phyloP scores from a whole-genome alignment of 2,329 filamentous ascomycete species.

The Acrocalymma vagum region DNA sequence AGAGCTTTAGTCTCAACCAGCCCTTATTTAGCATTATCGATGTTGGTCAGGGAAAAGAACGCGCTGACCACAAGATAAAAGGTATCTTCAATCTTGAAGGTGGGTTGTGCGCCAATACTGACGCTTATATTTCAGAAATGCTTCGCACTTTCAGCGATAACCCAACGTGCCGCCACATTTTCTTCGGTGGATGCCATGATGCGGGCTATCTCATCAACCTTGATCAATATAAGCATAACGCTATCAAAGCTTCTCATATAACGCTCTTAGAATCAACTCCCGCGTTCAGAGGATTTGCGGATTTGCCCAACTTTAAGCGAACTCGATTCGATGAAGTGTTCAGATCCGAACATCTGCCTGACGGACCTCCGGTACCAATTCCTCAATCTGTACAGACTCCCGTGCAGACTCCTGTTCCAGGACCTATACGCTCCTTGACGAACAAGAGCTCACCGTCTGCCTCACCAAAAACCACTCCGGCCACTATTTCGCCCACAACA shows the following conservation, averaged over 20 bases:
- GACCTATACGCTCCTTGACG: slow-evolving; percentile 17
- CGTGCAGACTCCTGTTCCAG: slow-evolving; percentile 12
- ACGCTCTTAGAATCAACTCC: slow-evolving; percentile 56
- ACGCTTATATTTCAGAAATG: slow-evolving; percentile 44
- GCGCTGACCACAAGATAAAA: slow-evolving; percentile 57
- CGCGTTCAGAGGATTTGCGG: slow-evolving; percentile 50
- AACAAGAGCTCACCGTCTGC: slow-evolving; percentile 19
- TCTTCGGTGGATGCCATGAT: slow-evolving; percentile 59
- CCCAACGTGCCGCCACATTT: slow-evolving; percentile 56
- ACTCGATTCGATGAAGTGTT: slow-evolving; percentile 53
- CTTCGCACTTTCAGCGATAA: slow-evolving; percentile 56
- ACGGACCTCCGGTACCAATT: slow-evolving; percentile 15
- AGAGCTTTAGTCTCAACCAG: slow-evolving; percentile 54
- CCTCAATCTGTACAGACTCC: slow-evolving; percentile 15
- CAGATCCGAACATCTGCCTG: slow-evolving; percentile 50
- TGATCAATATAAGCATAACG: slow-evolving; percentile 55
- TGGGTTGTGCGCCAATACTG: slow-evolving; percentile 3
- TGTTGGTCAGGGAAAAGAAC: slow-evolving; percentile 56
- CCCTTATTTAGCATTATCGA: slow-evolving; percentile 58
- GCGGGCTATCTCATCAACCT: slow-evolving; percentile 56
- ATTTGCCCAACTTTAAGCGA: slow-evolving; percentile 49
- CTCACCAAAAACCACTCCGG: slow-evolving; percentile 17
- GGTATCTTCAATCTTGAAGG: slow-evolving; percentile 29
- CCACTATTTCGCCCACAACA: slow-evolving; percentile 28
- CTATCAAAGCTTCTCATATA: slow-evolving; percentile 46